A percentile compares a stretch with the other conserved stretches of the same genome.
phyloP scores from a whole-genome alignment of 2,329 filamentous ascomycete species.

The Paecilomyces sp. region DNA sequence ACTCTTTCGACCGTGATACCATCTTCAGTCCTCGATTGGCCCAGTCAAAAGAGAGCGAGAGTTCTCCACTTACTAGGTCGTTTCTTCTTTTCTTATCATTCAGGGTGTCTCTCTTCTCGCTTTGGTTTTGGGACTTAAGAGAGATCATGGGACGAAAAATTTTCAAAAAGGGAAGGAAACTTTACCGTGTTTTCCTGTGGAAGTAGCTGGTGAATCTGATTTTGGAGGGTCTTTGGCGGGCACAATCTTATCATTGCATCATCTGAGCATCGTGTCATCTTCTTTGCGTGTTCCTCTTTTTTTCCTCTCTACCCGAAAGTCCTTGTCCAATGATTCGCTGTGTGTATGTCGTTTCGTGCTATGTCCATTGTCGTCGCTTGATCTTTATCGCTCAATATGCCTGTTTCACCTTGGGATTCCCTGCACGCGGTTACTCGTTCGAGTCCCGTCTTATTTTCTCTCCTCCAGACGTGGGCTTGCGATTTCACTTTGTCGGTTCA shows the following conservation, averaged over 20 bases:
- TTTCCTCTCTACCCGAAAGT: background rate
- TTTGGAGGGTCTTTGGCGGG: background rate
- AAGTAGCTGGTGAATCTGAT: background rate
- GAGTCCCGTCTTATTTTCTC: background rate
- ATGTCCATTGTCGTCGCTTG: background rate
- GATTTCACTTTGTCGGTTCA: background rate
- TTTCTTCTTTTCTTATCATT: background rate
- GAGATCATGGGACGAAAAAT: background rate
- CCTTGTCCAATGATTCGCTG: background rate
- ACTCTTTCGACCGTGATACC: slow-evolving; percentile 2
- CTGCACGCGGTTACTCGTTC: background rate
- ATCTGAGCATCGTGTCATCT: background rate
- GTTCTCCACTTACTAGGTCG: background rate
- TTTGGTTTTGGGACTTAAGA: background rate
- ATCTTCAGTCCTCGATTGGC: slow-evolving; percentile 1
- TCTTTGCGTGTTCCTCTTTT: background rate
- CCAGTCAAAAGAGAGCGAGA: slow-evolving; percentile 1
- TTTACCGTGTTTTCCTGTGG: background rate
- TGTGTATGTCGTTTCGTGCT: background rate
- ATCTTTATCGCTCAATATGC: background rate
- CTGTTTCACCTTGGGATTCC: background rate
- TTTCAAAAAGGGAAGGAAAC: background rate
- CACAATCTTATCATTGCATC: background rate
- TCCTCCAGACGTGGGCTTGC: background rate
- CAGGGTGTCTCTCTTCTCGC: background rate